Percentiles rank a stretch among this genome's conserved stretches.
Conservation (phyloP, 768 basidiomycete genomes). For the Leccinum rimulosum region DNA sequence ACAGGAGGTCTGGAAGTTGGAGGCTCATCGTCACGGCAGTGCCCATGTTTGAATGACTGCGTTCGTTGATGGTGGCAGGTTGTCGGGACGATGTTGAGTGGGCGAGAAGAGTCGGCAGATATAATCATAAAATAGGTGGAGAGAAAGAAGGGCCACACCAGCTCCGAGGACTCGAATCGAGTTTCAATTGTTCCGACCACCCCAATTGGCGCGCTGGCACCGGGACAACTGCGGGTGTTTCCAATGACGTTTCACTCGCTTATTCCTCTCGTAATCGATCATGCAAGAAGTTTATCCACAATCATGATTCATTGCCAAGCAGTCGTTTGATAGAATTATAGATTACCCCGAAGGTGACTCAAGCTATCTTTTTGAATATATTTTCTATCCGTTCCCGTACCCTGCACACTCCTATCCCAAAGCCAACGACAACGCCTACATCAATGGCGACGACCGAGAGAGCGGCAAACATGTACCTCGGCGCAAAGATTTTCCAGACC, state of each 20-base stretch:
- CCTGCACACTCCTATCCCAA: conserved; percentile 22
- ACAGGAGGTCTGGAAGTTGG: conserved; percentile 30
- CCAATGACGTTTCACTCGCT: not conserved
- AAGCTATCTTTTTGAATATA: conserved; percentile 18
- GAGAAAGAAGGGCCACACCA: conserved; percentile 8
- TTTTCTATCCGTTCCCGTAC: conserved; percentile 21
- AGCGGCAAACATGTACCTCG: conserved; percentile 83
- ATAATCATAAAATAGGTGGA: conserved; percentile 5
- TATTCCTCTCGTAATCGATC: too few species aligned
- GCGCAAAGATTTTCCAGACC: conserved; percentile 99
- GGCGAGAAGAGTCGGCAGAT: not conserved
- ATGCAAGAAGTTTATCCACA: too few species aligned
- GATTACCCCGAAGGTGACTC: not conserved
- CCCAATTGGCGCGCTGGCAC: too few species aligned
- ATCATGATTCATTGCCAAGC: too few species aligned
- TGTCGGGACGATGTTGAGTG: not conserved
- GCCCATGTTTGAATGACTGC: not conserved
- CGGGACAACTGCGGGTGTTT: not conserved
- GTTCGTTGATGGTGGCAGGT: not conserved
- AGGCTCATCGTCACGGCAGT: conserved; percentile 23
- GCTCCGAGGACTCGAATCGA: conserved; percentile 18
- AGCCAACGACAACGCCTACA: conserved; percentile 38
- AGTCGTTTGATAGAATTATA: not conserved
- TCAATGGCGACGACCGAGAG: conserved; percentile 69
- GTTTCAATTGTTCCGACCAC: not conserved